Evolutionary conservation across 2,329 filamentous ascomycete genomes (phyloP).

Genomic region (Penicillium sp.): DNA sequence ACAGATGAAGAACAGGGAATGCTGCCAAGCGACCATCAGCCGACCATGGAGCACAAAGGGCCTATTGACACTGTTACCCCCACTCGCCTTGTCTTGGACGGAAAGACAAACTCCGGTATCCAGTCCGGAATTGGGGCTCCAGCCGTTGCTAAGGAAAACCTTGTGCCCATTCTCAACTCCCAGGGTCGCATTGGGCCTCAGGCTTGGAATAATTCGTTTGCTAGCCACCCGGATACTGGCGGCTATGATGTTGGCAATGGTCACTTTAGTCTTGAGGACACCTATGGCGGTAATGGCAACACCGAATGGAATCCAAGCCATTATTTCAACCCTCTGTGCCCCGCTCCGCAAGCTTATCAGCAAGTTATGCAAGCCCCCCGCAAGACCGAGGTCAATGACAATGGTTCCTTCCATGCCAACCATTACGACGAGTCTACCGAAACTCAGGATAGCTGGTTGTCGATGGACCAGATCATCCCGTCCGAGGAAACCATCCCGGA

Average conservation of each 20-base stretch:
- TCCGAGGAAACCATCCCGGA: constrained; percentile 38
- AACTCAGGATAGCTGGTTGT: constrained; percentile 16
- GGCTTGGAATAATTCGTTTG: constrained; percentile 27
- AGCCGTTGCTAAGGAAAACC: constrained; percentile 36
- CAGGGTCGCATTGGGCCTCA: constrained; percentile 26
- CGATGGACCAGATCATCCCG: constrained; percentile 22
- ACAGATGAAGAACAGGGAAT: constrained; percentile 27
- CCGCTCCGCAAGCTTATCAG: too few relatives aligned
- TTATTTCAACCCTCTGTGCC: too few relatives aligned
- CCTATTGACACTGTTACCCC: constrained; percentile 16
- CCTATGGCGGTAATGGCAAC: constrained; percentile 27
- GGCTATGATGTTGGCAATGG: constrained; percentile 19
- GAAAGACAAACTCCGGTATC: constrained; percentile 17
- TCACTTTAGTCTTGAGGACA: constrained; percentile 16
- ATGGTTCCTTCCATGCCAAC: constrained; percentile 1
- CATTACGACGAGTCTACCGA: constrained; percentile 17
- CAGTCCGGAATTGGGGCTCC: constrained; percentile 12
- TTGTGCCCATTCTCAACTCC: constrained; percentile 34
- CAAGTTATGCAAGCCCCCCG: constrained; percentile 26
- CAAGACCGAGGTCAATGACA: constrained; percentile 21
- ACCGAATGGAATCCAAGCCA: too few relatives aligned
- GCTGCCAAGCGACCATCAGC: constrained; percentile 11
- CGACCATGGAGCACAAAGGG: constrained; percentile 2
- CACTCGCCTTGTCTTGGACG: constrained; percentile 24
- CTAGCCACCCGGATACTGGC: constrained; percentile 15